phyloP scores from a whole-genome alignment of 2,329 filamentous ascomycete genomes.

The Colletotrichum sidae region DNA sequence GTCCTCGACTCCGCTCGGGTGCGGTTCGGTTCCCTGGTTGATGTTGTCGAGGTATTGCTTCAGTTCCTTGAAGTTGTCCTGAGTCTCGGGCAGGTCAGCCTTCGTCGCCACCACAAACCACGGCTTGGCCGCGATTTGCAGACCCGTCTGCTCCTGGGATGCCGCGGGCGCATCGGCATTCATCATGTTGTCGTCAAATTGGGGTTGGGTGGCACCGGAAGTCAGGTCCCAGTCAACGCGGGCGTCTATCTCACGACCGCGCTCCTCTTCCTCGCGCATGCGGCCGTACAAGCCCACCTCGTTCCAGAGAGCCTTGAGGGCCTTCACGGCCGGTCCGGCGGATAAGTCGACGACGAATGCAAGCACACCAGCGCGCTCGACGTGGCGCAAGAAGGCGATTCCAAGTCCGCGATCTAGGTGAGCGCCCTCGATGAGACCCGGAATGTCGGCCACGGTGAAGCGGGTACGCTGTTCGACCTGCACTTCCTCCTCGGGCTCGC shows the following conservation, averaged over 20 bases:
- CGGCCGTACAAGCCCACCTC: constrained; percentile 91
- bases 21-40: constrained; percentile 69
- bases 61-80: constrained; percentile 79
- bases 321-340: constrained; percentile 81
- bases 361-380: constrained; percentile 91
- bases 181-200: constrained; percentile 40
- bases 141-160: constrained; percentile 47
- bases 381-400: constrained; percentile 90
- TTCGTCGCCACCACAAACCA: constrained; percentile 98
- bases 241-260: constrained; percentile 69
- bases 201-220: constrained; percentile 50
- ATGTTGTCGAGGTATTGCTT: constrained; percentile 78
- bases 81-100: constrained; percentile 83
- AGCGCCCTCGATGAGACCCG: constrained; percentile 90
- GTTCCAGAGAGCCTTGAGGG: constrained; percentile 85
- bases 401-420: constrained; percentile 93
- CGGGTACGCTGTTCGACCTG: constrained; percentile 73
- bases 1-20: constrained; percentile 76
- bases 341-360: constrained; percentile 93
- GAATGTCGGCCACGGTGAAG: constrained; percentile 96
- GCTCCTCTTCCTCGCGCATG: constrained; percentile 79
- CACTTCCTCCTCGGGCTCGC: constrained; percentile 53
- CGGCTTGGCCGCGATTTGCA: constrained; percentile 91
- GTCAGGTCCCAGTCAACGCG: constrained; percentile 69
- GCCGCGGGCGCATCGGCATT: constrained; percentile 44